Percentiles rank a stretch among this genome's conserved stretches.
These are phyloP conservation scores for Mycosphaerella sp. DNA, from an alignment of 2,329 filamentous ascomycete species.

Conservation along the genomic window DNA sequence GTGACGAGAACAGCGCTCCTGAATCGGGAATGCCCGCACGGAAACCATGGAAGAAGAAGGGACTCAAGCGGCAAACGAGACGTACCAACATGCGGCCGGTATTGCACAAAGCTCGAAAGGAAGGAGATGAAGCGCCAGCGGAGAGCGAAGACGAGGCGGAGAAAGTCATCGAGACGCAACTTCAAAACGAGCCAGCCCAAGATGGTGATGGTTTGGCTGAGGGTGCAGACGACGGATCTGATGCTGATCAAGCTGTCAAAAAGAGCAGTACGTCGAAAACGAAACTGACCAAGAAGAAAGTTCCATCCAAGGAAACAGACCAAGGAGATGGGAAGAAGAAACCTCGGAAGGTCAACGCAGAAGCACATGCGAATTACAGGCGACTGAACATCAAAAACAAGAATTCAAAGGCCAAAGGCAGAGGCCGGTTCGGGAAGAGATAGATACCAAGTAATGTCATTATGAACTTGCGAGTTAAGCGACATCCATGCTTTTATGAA, in stretches of 20 bases:
- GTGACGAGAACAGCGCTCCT: constrained; percentile 51
- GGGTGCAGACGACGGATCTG: constrained; percentile 1
- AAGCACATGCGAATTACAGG: constrained; percentile 44
- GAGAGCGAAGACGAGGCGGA: constrained; percentile 12
- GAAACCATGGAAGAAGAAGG: constrained; percentile 72
- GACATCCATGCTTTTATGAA: too few relatives aligned
- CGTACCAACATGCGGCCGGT: constrained; percentile 50
- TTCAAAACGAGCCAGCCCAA: background rate
- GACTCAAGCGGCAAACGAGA: constrained; percentile 70
- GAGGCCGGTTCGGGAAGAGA: constrained; percentile 33
- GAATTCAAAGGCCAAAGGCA: constrained; percentile 39
- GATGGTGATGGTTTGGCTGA: constrained; percentile 5
- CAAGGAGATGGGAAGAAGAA: constrained; percentile 29
- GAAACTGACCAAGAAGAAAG: constrained; percentile 12
- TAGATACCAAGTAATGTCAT: background rate
- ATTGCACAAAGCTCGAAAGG: constrained; percentile 29
- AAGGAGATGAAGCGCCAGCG: constrained; percentile 11
- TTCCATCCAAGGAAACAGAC: background rate
- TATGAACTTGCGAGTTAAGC: background rate
- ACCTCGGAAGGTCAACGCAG: constrained; percentile 41
- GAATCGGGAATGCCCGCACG: constrained; percentile 38
- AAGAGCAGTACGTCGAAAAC: constrained; percentile 4
- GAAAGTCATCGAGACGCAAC: constrained; percentile 22
- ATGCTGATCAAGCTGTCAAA: constrained; percentile 6
- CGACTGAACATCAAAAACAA: constrained; percentile 48